Conservation (phyloP, 2,329 filamentous ascomycete species). For the Whalleya microplaca region DNA sequence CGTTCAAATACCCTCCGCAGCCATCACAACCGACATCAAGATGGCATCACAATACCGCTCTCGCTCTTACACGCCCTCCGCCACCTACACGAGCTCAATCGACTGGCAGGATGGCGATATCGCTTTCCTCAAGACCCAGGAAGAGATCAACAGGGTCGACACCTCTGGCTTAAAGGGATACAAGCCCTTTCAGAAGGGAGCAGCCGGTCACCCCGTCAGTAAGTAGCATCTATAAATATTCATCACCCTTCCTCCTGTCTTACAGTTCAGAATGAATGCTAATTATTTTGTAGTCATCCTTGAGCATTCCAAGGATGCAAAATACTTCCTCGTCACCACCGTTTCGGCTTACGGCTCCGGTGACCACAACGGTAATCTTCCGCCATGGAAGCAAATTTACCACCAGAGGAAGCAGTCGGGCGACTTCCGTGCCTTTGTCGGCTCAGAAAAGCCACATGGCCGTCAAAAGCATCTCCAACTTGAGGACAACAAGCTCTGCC, state of each 20-base stretch:
- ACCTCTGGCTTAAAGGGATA: slow-evolving; percentile 20
- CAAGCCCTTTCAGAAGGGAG: slow-evolving; percentile 20
- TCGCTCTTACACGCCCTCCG: no score
- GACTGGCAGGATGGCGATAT: slow-evolving; percentile 34
- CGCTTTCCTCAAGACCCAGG: slow-evolving; percentile 32
- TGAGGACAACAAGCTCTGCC: slow-evolving; percentile 24
- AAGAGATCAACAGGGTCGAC: slow-evolving; percentile 21
- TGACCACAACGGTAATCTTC: slow-evolving; percentile 22
- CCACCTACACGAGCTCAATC: not conserved
- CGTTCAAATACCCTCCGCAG: no score
- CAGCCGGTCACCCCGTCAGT: slow-evolving; percentile 39
- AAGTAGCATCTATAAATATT: not conserved
- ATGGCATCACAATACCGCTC: no score
- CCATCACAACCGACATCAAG: no score
- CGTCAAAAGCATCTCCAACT: slow-evolving; percentile 30
- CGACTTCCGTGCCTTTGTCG: slow-evolving; percentile 39
- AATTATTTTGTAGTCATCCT: slow-evolving; percentile 31
- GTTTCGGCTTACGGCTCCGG: slow-evolving; percentile 39
- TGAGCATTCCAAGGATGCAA: slow-evolving; percentile 11
- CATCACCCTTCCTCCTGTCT: not conserved
- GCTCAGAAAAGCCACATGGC: slow-evolving; percentile 26
- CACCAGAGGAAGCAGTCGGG: slow-evolving; percentile 30
- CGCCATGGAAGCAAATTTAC: slow-evolving; percentile 36
- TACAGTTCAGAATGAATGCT: not conserved
- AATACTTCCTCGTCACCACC: slow-evolving; percentile 35